Percentiles rank a stretch among this genome's conserved stretches.
Conservation (phyloP, 2,329 filamentous ascomycete genomes). For the Coleophoma eucalyptorum region DNA sequence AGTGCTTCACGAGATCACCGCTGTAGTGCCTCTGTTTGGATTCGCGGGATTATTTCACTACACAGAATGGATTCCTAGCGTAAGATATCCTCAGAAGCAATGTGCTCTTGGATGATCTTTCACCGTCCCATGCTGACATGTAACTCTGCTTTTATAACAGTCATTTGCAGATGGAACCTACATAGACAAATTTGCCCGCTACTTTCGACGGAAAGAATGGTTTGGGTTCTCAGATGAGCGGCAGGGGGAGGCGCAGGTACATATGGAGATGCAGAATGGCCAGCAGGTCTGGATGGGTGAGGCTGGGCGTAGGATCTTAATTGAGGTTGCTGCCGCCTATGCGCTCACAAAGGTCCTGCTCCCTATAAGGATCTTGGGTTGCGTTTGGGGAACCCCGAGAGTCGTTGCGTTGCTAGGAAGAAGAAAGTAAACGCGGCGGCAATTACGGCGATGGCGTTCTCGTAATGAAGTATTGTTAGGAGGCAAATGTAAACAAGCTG, state of each 20-base stretch:
- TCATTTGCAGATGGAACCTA: constrained; percentile 31
- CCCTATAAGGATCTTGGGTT: constrained; percentile 70
- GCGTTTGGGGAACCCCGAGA: constrained; percentile 87
- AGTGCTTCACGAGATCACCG: constrained; percentile 87
- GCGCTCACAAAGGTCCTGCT: constrained; percentile 83
- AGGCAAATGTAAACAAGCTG: no score
- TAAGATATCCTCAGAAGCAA: constrained; percentile 5
- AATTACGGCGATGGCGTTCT: no score
- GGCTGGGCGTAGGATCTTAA: constrained; percentile 42
- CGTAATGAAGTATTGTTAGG: no score
- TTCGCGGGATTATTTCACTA: constrained; percentile 80
- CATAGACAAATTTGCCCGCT: constrained; percentile 65
- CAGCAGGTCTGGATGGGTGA: constrained; percentile 21
- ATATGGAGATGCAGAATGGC: constrained; percentile 30
- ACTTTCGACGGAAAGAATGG: constrained; percentile 78
- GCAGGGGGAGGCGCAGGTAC: constrained; percentile 3
- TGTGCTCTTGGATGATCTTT: no score
- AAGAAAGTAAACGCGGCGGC: constrained; percentile 23
- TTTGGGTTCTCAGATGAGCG: constrained; percentile 50
- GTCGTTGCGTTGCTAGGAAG: constrained; percentile 59
- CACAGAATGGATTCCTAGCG: constrained; percentile 63
- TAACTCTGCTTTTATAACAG: constrained; percentile 7
- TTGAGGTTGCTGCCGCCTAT: constrained; percentile 82
- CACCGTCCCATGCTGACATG: no score
- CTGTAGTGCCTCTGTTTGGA: constrained; percentile 72